Conservation (phyloP, 768 basidiomycete species). For the Panus rudis region DNA sequence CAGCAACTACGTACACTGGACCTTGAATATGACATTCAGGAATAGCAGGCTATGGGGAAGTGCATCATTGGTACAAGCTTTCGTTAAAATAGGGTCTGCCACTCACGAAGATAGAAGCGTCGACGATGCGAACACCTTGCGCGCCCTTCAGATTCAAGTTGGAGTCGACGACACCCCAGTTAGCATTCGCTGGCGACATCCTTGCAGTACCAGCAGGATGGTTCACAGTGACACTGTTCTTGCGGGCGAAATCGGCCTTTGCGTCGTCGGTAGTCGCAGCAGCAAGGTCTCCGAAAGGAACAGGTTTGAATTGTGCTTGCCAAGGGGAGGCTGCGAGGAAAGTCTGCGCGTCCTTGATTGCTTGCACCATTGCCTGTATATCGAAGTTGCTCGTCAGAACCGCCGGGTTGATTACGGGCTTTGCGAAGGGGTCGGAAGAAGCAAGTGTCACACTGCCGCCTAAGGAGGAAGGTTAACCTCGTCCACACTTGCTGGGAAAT, state of each 20-base stretch:
- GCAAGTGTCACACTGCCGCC: conserved; percentile 18
- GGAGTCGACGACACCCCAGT: conserved; percentile 15
- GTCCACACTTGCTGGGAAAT: neutral
- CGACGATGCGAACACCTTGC: conserved; percentile 14
- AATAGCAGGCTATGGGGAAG: conserved; percentile 1
- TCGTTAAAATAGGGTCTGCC: neutral
- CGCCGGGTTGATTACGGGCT: conserved; percentile 19
- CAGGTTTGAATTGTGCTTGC: conserved; percentile 2
- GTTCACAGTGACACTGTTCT: neutral
- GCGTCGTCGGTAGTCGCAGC: conserved; percentile 5
- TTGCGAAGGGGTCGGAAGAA: conserved; percentile 15
- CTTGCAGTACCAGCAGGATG: conserved; percentile 14
- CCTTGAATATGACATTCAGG: conserved; percentile 8
- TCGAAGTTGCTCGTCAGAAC: conserved; percentile 21
- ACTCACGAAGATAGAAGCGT: conserved; percentile 18
- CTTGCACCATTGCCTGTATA: conserved; percentile 18
- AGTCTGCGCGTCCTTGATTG: conserved; percentile 3
- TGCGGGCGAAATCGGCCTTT: conserved; percentile 1
- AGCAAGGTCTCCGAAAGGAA: conserved; percentile 2
- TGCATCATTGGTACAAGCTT: neutral
- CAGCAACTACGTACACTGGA: conserved; percentile 11
- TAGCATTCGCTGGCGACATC: conserved; percentile 9
- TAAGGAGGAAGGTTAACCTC: conserved; percentile 1
- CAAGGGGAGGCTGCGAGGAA: conserved; percentile 3
- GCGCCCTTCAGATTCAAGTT: conserved; percentile 14